Evolutionary conservation across 768 basidiomycete species (phyloP).

Genomic region (Termitomyces sp.): DNA sequence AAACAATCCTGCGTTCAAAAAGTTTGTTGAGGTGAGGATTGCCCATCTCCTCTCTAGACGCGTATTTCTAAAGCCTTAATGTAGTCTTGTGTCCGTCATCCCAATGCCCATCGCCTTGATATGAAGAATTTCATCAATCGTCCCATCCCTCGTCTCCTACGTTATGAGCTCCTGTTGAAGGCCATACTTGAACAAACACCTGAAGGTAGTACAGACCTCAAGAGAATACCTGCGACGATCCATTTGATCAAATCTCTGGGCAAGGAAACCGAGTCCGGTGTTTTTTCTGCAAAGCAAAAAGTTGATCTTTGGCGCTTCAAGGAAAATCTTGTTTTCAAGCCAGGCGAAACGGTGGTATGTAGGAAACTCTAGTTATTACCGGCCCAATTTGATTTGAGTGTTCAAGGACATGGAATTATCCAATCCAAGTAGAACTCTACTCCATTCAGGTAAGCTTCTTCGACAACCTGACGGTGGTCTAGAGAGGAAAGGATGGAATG

Average conservation of each 20-base stretch:
- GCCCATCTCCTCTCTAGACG: conserved; percentile 2
- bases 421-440: conserved; percentile 73
- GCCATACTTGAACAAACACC: conserved; percentile 76
- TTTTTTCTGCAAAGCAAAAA: conserved; percentile 78
- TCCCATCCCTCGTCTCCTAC: conserved; percentile 83
- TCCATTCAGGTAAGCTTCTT: conserved; percentile 77
- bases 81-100: conserved; percentile 50
- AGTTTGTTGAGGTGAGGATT: conserved; percentile 63
- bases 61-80: not conserved
- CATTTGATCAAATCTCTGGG: conserved; percentile 85
- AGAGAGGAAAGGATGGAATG: conserved; percentile 85
- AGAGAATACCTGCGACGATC: conserved; percentile 77
- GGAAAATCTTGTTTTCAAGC: conserved; percentile 71
- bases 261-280: conserved; percentile 84
- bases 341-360: conserved; percentile 60
- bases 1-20: conserved; percentile 72
- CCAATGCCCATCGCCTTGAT: conserved; percentile 76
- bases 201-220: conserved; percentile 68
- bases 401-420: conserved; percentile 81
- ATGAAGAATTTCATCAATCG: conserved; percentile 93
- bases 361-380: not conserved
- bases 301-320: conserved; percentile 87
- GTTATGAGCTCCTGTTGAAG: conserved; percentile 83
- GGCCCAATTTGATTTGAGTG: not conserved
- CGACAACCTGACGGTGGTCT: conserved; percentile 86